Evolutionary conservation across 768 basidiomycete genomes (phyloP), one percentile per base, ranked within the genome.

Genomic region (Boletus reticuloceps): DNA sequence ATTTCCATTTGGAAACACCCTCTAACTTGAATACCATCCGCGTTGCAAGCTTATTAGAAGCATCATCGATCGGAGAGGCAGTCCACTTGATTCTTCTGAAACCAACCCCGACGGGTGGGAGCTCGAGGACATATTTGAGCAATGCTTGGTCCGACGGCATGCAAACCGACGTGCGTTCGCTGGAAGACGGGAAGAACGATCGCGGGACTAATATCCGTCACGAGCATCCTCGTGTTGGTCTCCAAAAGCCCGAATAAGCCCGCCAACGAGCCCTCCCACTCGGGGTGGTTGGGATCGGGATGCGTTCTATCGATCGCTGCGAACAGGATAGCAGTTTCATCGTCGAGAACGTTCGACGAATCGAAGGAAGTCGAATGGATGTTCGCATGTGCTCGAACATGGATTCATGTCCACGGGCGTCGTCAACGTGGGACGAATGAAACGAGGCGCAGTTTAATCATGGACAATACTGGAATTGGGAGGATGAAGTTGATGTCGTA

Each of bases 1-100:
- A 66, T 9, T 70, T 56, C 78, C 80, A 80, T 51, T 74, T 67
- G 49, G n/a, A 70, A 16, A 69, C 41, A 0, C 76, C 77, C 56
- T 83, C 83, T 9, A 67, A 46, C 54, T 64, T 71, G 63, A 83
- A 78, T 3, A 82, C 79, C 72, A 83, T 71, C 37, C 75, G 64
- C 60, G 69, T 62, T 25, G 79, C 82, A 0, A 76, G 68, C 2
- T 60, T 47, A n/a, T 70, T 68, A 2, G 77, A 78, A 6, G 73
- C 51, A 4, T 27, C n/a, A 51, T 83, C 81, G 41, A 57, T 22
- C 3, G 65, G 54, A 34, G 75, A 71, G 17, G 77, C 70, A 14
- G 59, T 61, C 76, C 77, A 83, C 55, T 71, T 73, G 16, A 80
- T 77, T 20, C 78, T 74, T n/a, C 82, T 73, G 19, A 82, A 65